A percentile compares a stretch with the other conserved stretches of the same genome.
Conservation (phyloP, 23 red algal genomes). For the Gracilariopsis chorda region DNA sequence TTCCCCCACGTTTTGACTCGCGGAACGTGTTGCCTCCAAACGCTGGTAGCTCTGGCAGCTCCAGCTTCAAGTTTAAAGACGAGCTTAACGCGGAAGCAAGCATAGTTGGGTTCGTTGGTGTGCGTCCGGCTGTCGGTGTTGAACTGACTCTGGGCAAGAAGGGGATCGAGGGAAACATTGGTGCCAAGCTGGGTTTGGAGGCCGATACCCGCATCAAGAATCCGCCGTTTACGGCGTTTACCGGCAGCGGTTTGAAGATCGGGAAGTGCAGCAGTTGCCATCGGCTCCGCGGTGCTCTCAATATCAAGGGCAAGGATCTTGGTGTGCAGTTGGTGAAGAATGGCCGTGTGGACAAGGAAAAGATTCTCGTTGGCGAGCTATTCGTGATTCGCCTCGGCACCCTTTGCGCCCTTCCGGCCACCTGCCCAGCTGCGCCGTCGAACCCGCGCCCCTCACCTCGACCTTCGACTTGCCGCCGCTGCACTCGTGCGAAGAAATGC, state of each 20-base stretch:
- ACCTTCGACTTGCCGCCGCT: background rate
- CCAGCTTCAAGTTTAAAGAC: background rate
- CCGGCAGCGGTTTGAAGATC: background rate
- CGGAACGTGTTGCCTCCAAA: background rate
- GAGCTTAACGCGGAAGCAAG: background rate
- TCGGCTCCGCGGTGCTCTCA: background rate
- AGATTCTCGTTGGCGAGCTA: constrained; percentile 14
- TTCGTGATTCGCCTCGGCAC: constrained; percentile 21
- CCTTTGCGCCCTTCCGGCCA: background rate
- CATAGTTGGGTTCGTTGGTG: background rate
- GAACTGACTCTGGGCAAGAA: background rate
- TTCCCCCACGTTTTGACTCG: background rate
- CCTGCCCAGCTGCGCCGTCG: too few species aligned
- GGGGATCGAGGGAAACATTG: constrained; percentile 24
- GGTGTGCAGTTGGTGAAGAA: constrained; percentile 2
- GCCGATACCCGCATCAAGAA: background rate
- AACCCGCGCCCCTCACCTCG: too few species aligned
- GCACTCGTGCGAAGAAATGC: background rate
- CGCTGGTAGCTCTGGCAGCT: constrained; percentile 8
- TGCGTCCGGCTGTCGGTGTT: background rate
- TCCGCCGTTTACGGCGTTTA: background rate
- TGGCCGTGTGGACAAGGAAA: background rate
- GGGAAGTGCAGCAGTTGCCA: background rate
- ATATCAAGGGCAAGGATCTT: background rate
- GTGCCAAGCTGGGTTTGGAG: background rate